These are phyloP conservation scores for Papiliotrema terrestris DNA, from an alignment of 1,284 basidiomycete species.

Conservation along the genomic window DNA sequence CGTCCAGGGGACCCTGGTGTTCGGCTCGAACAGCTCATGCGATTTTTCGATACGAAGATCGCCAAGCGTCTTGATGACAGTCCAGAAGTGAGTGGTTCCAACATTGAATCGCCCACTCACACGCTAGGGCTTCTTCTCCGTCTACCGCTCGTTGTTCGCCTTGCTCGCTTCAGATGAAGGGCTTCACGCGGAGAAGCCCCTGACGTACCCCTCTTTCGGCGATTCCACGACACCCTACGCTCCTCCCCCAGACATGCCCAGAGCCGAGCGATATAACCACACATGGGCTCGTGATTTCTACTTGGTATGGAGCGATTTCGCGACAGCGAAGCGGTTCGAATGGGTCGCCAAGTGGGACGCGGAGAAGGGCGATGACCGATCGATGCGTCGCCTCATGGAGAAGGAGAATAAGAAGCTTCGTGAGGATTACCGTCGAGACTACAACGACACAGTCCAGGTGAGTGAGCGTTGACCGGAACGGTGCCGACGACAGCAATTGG, in stretches of 20 bases:
- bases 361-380: constrained; percentile 79
- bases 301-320: constrained; percentile 79
- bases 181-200: constrained; percentile 52
- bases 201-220: constrained; percentile 78
- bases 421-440: constrained; percentile 82
- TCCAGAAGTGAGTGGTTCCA: constrained; percentile 56
- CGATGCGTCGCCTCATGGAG: constrained; percentile 84
- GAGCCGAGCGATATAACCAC: constrained; percentile 48
- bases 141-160: constrained; percentile 84
- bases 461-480: constrained; percentile 27
- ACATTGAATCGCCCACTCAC: not conserved
- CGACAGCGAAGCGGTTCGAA: constrained; percentile 80
- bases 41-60: constrained; percentile 76
- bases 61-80: constrained; percentile 70
- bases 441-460: constrained; percentile 86
- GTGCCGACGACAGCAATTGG: constrained; percentile 60
- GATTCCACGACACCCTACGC: constrained; percentile 66
- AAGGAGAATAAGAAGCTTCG: constrained; percentile 91
- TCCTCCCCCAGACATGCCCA: constrained; percentile 52
- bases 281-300: constrained; percentile 73
- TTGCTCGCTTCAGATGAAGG: constrained; percentile 80
- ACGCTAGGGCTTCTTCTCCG: constrained; percentile 77
- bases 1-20: constrained; percentile 72
- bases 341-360: constrained; percentile 86
- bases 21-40: constrained; percentile 72